These are phyloP conservation scores for Terana coerulea DNA, from an alignment of 768 basidiomycete species.

Conservation along the genomic window DNA sequence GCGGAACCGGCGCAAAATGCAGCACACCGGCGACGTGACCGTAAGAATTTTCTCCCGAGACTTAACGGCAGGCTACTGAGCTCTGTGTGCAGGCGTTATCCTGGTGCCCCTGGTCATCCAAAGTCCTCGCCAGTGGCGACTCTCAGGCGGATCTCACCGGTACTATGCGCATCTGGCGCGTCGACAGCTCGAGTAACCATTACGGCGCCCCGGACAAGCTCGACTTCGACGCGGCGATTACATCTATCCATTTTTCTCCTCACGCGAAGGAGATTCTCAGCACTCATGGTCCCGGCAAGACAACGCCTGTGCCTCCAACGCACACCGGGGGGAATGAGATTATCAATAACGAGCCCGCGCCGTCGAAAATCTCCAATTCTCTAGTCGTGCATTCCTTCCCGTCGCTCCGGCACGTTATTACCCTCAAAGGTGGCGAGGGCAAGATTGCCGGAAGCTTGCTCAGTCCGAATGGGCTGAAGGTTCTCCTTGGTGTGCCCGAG, in stretches of 20 bases:
- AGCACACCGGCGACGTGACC: constrained; percentile 58
- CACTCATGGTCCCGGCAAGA: constrained; percentile 60
- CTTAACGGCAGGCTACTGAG: not conserved
- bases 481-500: constrained; percentile 56
- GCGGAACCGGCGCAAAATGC: constrained; percentile 62
- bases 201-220: constrained; percentile 28
- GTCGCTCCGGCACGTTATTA: constrained; percentile 52
- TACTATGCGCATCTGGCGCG: constrained; percentile 52
- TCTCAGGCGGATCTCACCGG: constrained; percentile 39
- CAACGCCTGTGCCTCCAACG: constrained; percentile 18
- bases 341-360: constrained; percentile 9
- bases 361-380: constrained; percentile 22
- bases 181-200: constrained; percentile 35
- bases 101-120: constrained; percentile 57
- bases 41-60: constrained; percentile 26
- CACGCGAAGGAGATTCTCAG: constrained; percentile 85
- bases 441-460: constrained; percentile 57
- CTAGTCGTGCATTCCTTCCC: constrained; percentile 59
- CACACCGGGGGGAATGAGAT: not conserved
- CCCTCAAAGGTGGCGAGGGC: constrained; percentile 25
- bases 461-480: constrained; percentile 48
- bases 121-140: constrained; percentile 46
- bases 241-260: constrained; percentile 69
- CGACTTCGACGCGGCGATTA: constrained; percentile 58
- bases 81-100: constrained; percentile 44